Percentiles rank a stretch among this genome's conserved stretches.
phyloP scores from a whole-genome alignment of 257 asterid species.

The Gentiana dahurica region DNA sequence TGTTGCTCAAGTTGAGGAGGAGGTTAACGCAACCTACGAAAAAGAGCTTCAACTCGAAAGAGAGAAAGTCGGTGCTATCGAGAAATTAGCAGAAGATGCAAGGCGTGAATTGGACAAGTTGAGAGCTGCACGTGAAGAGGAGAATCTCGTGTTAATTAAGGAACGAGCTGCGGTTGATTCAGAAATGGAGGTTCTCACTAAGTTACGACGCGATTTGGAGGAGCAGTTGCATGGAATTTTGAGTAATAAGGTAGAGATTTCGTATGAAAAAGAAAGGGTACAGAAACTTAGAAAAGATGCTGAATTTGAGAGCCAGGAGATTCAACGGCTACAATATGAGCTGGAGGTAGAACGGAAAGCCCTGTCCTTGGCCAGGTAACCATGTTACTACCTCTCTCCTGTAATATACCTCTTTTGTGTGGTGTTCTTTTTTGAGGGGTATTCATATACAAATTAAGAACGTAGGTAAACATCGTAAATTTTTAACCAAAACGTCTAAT shows the following conservation, averaged over 20 bases:
- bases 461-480: too few species aligned
- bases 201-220: conserved; percentile 75
- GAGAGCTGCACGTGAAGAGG: conserved; percentile 69
- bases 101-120: conserved; percentile 66
- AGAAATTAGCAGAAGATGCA: conserved; percentile 75
- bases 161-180: conserved; percentile 87
- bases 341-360: conserved; percentile 98
- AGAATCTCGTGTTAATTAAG: conserved; percentile 62
- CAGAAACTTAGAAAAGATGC: conserved; percentile 71
- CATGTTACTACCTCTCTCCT: conserved; percentile 5
- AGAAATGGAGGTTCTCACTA: conserved; percentile 77
- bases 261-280: conserved; percentile 82
- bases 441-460: too few species aligned
- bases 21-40: conserved; percentile 65
- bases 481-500: too few species aligned
- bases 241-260: conserved; percentile 65
- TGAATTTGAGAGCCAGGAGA: conserved; percentile 69
- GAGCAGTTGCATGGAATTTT: conserved; percentile 68
- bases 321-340: conserved; percentile 79
- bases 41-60: conserved; percentile 66
- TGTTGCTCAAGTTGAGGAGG: conserved; percentile 86
- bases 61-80: conserved; percentile 62
- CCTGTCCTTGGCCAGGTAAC: conserved; percentile 82
- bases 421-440: too few species aligned
- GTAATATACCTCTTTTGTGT: too few species aligned